These are phyloP conservation scores for Globisporangium takayamanum DNA, from an alignment of 352 stramenopile genomes.

Conservation along the genomic window DNA sequence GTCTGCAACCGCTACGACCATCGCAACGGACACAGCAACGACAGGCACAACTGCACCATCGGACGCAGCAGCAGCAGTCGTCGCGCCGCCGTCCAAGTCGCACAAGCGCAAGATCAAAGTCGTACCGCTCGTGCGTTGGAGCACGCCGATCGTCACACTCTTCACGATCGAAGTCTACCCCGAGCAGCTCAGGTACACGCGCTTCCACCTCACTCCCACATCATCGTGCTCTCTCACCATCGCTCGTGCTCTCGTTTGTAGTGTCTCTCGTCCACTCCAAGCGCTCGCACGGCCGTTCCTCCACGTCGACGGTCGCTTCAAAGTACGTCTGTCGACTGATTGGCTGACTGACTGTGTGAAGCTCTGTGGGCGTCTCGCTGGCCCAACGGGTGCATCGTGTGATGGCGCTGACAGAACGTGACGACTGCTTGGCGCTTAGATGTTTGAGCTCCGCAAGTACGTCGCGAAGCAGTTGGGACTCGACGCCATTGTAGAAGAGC, in stretches of 20 bases:
- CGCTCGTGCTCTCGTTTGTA: not conserved
- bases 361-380: not conserved
- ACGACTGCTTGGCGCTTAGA: too few species aligned
- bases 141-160: conserved; percentile 3
- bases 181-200: not conserved
- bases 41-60: not conserved
- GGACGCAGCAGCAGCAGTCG: not conserved
- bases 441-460: conserved; percentile 55
- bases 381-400: not conserved
- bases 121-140: conserved; percentile 5
- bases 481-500: conserved; percentile 15
- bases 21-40: not conserved
- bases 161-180: conserved; percentile 11
- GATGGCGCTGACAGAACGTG: not conserved
- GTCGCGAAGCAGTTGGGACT: conserved; percentile 30
- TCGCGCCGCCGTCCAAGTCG: not conserved
- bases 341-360: not conserved
- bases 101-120: conserved; percentile 2
- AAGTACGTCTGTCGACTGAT: conserved; percentile 19
- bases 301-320: conserved; percentile 57
- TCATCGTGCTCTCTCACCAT: not conserved
- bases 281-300: conserved; percentile 39
- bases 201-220: too few species aligned
- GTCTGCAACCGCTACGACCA: too few species aligned
- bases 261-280: conserved; percentile 15